phyloP scores from a whole-genome alignment of 31 red algal genomes.

The Odonthalia washingtoniensis region DNA sequence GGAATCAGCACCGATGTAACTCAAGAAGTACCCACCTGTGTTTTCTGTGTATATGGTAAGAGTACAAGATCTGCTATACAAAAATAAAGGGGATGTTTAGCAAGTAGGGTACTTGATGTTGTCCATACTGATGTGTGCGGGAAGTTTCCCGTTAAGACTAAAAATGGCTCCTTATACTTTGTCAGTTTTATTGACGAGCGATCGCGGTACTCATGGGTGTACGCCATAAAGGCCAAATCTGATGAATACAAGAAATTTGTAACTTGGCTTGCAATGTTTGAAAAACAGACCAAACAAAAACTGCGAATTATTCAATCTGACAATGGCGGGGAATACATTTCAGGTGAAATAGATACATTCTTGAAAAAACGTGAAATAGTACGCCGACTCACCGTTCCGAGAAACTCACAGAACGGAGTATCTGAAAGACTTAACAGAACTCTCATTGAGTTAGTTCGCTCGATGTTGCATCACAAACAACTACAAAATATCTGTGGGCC shows the following conservation, averaged over 20 bases:
- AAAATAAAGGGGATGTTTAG: neutral
- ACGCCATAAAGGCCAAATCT: too few relatives aligned
- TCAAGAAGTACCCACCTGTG: neutral
- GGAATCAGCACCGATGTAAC: too few relatives aligned
- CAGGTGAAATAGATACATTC: neutral
- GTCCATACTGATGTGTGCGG: conserved; percentile 13
- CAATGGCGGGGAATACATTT: too few relatives aligned
- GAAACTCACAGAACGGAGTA: conserved; percentile 24
- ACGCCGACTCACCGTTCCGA: neutral
- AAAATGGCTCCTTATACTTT: conserved; percentile 34
- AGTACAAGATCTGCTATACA: neutral
- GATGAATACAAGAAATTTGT: conserved; percentile 9
- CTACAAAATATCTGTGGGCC: neutral
- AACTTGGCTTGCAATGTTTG: neutral
- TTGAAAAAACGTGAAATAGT: neutral
- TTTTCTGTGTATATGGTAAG: neutral
- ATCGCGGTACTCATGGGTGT: neutral
- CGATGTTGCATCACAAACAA: neutral
- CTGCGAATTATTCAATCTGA: too few relatives aligned
- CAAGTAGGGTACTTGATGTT: neutral
- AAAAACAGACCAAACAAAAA: neutral
- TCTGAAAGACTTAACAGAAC: too few relatives aligned
- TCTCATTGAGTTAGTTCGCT: conserved; percentile 3
- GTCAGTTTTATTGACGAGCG: conserved; percentile 38
- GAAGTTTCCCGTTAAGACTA: neutral